phyloP scores from a whole-genome alignment of 2,329 filamentous ascomycete genomes.

The Claviceps capensis region DNA sequence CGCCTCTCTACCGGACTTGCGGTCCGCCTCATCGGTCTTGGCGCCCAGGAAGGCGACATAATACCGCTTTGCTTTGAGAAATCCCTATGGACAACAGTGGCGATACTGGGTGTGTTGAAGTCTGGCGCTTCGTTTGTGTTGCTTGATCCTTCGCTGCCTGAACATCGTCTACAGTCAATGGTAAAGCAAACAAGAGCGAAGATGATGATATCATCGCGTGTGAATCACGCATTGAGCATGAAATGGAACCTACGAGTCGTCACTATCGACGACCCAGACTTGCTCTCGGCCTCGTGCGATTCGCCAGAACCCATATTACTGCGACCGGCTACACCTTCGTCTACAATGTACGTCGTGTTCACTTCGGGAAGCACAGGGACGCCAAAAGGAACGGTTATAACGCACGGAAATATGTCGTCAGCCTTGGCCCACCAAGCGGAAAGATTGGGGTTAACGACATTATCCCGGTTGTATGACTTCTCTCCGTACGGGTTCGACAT shows the following conservation, averaged over 20 bases:
- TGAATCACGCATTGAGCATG: neutral
- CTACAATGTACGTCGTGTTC: neutral
- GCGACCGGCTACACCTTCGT: neutral
- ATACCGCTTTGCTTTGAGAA: conserved; percentile 40
- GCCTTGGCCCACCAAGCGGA: conserved; percentile 15
- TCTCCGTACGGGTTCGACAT: conserved; percentile 7
- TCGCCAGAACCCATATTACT: neutral
- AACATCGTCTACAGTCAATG: conserved; percentile 29
- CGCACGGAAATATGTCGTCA: neutral
- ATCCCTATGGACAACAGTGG: conserved; percentile 31
- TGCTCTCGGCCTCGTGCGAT: neutral
- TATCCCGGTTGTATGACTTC: conserved; percentile 18
- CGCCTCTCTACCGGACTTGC: conserved; percentile 28
- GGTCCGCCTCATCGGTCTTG: conserved; percentile 21
- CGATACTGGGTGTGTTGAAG: conserved; percentile 33
- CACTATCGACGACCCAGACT: neutral
- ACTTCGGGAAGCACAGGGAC: neutral
- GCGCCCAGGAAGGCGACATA: conserved; percentile 23
- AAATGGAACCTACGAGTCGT: neutral
- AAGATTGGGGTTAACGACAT: conserved; percentile 11
- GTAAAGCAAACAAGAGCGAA: conserved; percentile 21
- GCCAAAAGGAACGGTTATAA: neutral
- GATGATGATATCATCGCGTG: neutral
- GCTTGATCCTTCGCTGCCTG: conserved; percentile 32
- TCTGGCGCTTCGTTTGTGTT: conserved; percentile 33